Percentiles rank a stretch among this genome's conserved stretches.
Evolutionary conservation across 768 basidiomycete species (phyloP).

Genomic region (Lentinula guzmanii): DNA sequence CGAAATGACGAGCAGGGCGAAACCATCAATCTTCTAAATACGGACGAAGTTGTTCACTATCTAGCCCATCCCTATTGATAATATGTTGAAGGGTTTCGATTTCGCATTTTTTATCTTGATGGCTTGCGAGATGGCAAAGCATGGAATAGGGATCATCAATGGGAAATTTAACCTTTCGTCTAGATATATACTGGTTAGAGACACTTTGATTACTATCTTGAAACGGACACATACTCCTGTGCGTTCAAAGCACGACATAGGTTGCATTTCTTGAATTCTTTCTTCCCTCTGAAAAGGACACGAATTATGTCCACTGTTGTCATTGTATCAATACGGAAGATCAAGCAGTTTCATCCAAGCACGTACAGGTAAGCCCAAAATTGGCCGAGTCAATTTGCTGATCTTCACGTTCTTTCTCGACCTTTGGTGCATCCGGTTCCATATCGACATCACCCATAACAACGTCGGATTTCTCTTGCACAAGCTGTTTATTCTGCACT

Average conservation of each 20-base stretch:
- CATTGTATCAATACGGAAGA: neutral
- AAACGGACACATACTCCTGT: neutral
- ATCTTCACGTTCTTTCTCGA: neutral
- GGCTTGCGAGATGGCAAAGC: neutral
- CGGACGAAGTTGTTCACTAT: neutral
- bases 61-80: neutral
- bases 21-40: neutral
- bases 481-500: neutral
- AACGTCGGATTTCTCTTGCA: neutral
- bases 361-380: neutral
- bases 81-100: neutral
- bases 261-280: neutral
- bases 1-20: no score
- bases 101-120: neutral
- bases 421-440: neutral
- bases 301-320: neutral
- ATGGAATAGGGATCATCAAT: neutral
- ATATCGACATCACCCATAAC: neutral
- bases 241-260: neutral
- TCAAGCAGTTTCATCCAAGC: neutral
- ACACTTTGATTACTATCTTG: neutral
- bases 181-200: neutral
- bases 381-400: neutral
- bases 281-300: neutral
- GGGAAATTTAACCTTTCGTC: neutral